Percentiles rank a stretch among this genome's conserved stretches.
phyloP scores from a whole-genome alignment of 2,329 filamentous ascomycete genomes.

The Arachnomyces sp. region DNA sequence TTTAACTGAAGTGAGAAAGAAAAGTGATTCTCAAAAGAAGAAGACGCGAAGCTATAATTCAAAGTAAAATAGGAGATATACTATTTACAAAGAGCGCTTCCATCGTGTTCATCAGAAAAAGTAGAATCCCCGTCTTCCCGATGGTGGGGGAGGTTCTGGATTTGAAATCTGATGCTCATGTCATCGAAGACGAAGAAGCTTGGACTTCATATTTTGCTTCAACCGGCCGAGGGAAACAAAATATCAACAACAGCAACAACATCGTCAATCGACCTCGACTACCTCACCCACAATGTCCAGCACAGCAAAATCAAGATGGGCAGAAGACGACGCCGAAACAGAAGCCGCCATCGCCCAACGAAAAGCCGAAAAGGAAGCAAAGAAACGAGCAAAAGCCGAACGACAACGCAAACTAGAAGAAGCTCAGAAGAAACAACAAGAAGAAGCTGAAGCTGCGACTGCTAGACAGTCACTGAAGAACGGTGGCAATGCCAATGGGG shows the following conservation, averaged over 20 bases:
- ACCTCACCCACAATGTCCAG: slow-evolving; percentile 45
- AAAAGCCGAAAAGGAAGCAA: slow-evolving; percentile 79
- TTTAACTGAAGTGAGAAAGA: no score
- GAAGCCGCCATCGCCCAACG: slow-evolving; percentile 58
- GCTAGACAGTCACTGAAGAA: slow-evolving; percentile 9
- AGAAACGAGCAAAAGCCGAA: slow-evolving; percentile 73
- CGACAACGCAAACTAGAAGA: slow-evolving; percentile 62
- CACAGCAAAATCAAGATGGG: slow-evolving; percentile 72
- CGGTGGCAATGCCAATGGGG: slow-evolving; percentile 16
- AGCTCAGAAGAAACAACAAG: slow-evolving; percentile 30
- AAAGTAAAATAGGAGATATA: neutral
- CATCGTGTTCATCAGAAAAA: slow-evolving; percentile 17
- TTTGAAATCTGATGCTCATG: slow-evolving; percentile 22
- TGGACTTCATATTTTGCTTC: neutral
- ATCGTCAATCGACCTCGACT: neutral
- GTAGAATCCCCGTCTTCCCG: slow-evolving; percentile 10
- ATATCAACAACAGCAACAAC: neutral
- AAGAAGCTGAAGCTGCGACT: slow-evolving; percentile 5
- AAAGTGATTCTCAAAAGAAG: neutral
- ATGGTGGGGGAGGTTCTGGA: slow-evolving; percentile 21
- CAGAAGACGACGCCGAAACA: slow-evolving; percentile 71
- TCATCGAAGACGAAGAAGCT: neutral
- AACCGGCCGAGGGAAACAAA: neutral
- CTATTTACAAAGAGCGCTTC: neutral
- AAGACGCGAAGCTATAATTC: slow-evolving; percentile 1